Percentiles rank a stretch among this genome's conserved stretches.
Conservation (phyloP, 805 yeast genomes). For the Saccharomycopsis selenospora region DNA sequence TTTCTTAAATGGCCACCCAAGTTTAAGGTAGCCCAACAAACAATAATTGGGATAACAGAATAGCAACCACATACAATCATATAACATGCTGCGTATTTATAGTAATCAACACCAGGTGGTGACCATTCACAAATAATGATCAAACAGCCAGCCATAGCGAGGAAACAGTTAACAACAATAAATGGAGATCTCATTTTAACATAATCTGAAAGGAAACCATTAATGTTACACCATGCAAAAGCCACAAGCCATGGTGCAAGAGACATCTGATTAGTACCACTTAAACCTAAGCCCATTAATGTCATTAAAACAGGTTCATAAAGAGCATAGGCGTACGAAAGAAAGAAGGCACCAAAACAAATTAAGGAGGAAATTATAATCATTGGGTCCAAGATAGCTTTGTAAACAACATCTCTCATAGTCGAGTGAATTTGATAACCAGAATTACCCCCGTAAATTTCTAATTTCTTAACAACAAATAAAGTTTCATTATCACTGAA, state of each 20-base stretch:
- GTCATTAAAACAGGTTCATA: conserved; percentile 62
- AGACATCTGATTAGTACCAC: conserved; percentile 56
- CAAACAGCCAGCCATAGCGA: conserved; percentile 41
- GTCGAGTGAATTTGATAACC: conserved; percentile 43
- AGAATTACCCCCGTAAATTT: conserved; percentile 28
- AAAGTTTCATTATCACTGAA: conserved; percentile 38
- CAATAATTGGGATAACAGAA: conserved; percentile 56
- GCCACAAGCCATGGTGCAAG: conserved; percentile 67
- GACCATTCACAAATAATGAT: conserved; percentile 37
- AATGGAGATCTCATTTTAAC: conserved; percentile 30
- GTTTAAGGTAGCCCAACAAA: conserved; percentile 61
- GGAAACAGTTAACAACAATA: conserved; percentile 23
- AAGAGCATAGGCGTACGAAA: conserved; percentile 73
- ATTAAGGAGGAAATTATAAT: conserved; percentile 50
- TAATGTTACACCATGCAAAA: conserved; percentile 45
- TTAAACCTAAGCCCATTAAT: conserved; percentile 51
- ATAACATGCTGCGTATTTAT: conserved; percentile 57
- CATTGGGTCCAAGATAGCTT: conserved; percentile 51
- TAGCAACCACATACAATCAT: conserved; percentile 51
- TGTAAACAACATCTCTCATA: conserved; percentile 33
- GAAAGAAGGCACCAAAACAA: conserved; percentile 59
- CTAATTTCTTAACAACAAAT: conserved; percentile 22
- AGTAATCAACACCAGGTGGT: conserved; percentile 30
- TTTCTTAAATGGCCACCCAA: conserved; percentile 57
- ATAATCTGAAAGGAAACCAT: conserved; percentile 47